Conservation (phyloP, 2,329 filamentous ascomycete genomes). For the Fusarium sp. region DNA sequence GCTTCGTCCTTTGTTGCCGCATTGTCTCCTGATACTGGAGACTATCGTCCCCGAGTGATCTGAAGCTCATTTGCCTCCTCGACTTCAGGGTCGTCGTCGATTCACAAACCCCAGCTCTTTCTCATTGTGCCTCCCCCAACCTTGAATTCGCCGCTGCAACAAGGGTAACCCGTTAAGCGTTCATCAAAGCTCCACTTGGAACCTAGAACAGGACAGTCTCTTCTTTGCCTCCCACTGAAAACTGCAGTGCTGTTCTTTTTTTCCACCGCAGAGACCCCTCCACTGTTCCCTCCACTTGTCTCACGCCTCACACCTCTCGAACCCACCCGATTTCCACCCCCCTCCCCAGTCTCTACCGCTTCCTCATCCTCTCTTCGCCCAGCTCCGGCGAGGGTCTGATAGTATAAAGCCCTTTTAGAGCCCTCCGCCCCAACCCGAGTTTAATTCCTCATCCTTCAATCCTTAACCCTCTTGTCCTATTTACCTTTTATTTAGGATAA, state of each 20-base stretch:
- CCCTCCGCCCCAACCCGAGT: conserved; percentile 41
- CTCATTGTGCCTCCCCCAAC: conserved; percentile 24
- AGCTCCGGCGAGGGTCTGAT: conserved; percentile 41
- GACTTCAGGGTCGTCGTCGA: conserved; percentile 5
- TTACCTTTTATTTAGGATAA: conserved; percentile 35
- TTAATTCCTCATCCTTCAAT: conserved; percentile 20
- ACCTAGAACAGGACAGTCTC: not conserved
- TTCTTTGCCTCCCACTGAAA: conserved; percentile 22
- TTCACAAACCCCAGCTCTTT: conserved; percentile 26
- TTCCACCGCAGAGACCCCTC: conserved; percentile 18
- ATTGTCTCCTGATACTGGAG: conserved; percentile 8
- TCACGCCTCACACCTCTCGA: conserved; percentile 34
- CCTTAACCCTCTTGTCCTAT: conserved; percentile 7
- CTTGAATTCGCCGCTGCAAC: conserved; percentile 30
- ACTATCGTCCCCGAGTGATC: not conserved
- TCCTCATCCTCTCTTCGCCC: conserved; percentile 33
- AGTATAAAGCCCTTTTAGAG: conserved; percentile 46
- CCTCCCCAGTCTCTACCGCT: conserved; percentile 33
- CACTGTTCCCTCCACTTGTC: conserved; percentile 36
- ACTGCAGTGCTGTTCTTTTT: conserved; percentile 18
- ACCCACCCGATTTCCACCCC: conserved; percentile 17
- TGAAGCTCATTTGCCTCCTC: conserved; percentile 18
- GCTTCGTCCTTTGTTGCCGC: not conserved
- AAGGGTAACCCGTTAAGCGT: conserved; percentile 24
- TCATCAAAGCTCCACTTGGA: conserved; percentile 9